These are phyloP conservation scores for Candida manassasensis DNA, from an alignment of 805 yeast genomes.

Conservation along the genomic window DNA sequence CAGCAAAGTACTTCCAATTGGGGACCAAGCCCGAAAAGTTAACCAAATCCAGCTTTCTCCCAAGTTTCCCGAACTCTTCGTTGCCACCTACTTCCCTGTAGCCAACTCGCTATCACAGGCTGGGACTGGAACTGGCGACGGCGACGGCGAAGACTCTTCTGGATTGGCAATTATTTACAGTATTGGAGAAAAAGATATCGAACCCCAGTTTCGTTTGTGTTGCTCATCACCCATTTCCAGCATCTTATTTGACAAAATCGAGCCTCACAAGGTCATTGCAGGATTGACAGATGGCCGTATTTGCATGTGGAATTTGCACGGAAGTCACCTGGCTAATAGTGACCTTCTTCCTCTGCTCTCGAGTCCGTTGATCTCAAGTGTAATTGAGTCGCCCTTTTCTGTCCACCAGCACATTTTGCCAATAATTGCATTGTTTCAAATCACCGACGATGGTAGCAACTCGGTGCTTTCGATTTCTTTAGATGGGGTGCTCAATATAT, in stretches of 20 bases:
- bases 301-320: slow-evolving; percentile 45
- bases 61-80: neutral
- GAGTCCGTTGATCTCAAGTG: slow-evolving; percentile 6
- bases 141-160: slow-evolving; percentile 9
- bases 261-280: slow-evolving; percentile 40
- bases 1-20: too few relatives aligned
- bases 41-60: neutral
- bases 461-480: slow-evolving; percentile 17
- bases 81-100: neutral
- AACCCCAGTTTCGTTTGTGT: slow-evolving; percentile 36
- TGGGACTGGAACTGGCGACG: slow-evolving; percentile 11
- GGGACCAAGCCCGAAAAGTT: slow-evolving; percentile 1
- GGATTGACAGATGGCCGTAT: slow-evolving; percentile 49
- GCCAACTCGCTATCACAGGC: neutral
- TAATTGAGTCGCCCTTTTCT: slow-evolving; percentile 1
- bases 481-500: slow-evolving; percentile 26
- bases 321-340: neutral
- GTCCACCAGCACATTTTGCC: slow-evolving; percentile 15
- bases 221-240: slow-evolving; percentile 36
- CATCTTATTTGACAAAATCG: slow-evolving; percentile 36
- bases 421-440: slow-evolving; percentile 21
- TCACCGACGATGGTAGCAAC: slow-evolving; percentile 17
- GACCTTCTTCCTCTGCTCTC: slow-evolving; percentile 6
- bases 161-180: slow-evolving; percentile 36
- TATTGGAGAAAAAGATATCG: slow-evolving; percentile 8